Base-by-base conservation (phyloP, 2,329 filamentous ascomycete genomes). In the Colletotrichum aenigma region DNA sequence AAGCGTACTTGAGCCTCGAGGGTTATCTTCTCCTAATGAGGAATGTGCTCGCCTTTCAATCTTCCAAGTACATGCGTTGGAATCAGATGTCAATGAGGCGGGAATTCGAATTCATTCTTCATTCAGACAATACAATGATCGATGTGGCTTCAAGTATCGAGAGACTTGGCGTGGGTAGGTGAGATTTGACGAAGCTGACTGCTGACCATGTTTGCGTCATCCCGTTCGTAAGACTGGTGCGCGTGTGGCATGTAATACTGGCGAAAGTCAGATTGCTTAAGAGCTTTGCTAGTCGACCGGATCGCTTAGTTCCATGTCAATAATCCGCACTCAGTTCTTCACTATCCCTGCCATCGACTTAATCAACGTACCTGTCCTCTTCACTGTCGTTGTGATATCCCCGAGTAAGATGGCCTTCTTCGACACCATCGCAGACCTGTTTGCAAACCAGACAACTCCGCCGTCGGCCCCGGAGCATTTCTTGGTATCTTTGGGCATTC, bases 321-420 rank as follows among this genome's bases (percentile, higher is more conserved):
- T 21, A 13, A 13, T 52, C n/a, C 12, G n/a, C 12, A 7, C 10
- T 13, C 10, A 2, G 6, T 52, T 52, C n/a, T 21, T 13, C 43
- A 52, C 6, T 21, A 21, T 21, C 4, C 6, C 10, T 52, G 21
- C n/a, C 4, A 48, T 52, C 43, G n/a, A 52, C n/a, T 21, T 4
- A 7, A 52, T 21, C 4, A 52, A 52, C 10, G n/a, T 21, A 24
- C 12, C n/a, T 13, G 10, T 52, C 10, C n/a, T 52, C n/a, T 52
- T 21, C 43, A 52, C 12, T 52, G 3, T 21, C 12, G 43, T 52
- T 7, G n/a, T 7, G 6, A 12, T 7, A 58, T 58, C 61, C 36
- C 16, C 61, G n/a, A 28, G 28, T 34, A 30, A 61, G 18, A 73
- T 73, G 71, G 13, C 71, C 8, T 60, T 66, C 12, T 66, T 71